Base-by-base conservation (phyloP, 179 eudicot species). In the Heliamphora pulchella region DNA sequence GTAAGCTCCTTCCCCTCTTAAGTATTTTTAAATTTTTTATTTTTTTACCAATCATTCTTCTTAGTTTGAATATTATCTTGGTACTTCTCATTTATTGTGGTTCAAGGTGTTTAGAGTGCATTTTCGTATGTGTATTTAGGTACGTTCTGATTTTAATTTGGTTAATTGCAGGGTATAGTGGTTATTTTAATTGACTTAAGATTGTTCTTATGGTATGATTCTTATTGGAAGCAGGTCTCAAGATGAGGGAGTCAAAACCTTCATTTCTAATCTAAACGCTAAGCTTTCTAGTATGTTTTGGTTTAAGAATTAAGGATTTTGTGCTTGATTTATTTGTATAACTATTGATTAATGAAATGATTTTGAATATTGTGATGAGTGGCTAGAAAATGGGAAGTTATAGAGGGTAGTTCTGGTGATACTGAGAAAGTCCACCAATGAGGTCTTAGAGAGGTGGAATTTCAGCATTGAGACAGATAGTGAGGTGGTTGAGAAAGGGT, bases 371-470 rank as follows among this genome's bases (percentile, higher is more conserved):
- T n/a, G 67, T 73, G 68, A 20, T 93, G 98, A 95, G 84, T 95
- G 98, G 98, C 91, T 95, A 63, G 98, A 95, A 83, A 78, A 93
- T 70, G 98, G 98, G 84, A 95, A 95, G 85, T 80, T 95, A 59
- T 97, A 95, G 78, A 91, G 98, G 83, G 83, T 93, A 58, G 98
- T 95, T 50, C 84, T 95, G 15, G 98, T 95, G 83, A 93, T 95
- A 80, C 93, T 93, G 98, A 93, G 92, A 82, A 95, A 93, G 86
- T 83, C 92, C 43, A 88, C 86, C 1, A 83, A 75, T 80, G 98
- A 95, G 85, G 98, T 95, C 74, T 84, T 93, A 4, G 98, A 95
- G 84, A 89, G 98, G 83, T 95, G 98, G 98, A 95, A 95, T 85
- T 95, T 95, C 89, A 90, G 97, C 84, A 91, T 95, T 76, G 97